These are phyloP conservation scores for Yamagishiella unicocca DNA, from an alignment of 139 green algal genomes.

Conservation along the genomic window DNA sequence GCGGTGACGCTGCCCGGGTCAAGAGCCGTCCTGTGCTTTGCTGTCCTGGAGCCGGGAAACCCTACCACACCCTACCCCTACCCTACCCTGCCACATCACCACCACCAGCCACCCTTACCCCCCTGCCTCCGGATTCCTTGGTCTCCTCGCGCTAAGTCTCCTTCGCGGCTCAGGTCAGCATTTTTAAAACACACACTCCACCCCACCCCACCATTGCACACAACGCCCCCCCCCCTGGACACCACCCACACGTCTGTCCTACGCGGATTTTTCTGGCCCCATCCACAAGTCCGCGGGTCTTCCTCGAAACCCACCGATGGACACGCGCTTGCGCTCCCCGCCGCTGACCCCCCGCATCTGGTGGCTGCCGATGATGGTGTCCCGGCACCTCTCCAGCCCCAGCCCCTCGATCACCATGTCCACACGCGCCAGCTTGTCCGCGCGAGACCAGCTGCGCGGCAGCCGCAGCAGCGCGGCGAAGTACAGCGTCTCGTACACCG, in stretches of 20 bases:
- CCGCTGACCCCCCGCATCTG: conserved; percentile 70
- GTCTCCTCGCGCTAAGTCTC: too few species aligned
- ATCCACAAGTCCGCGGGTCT: not conserved
- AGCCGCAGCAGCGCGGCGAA: conserved; percentile 90
- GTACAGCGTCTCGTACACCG: conserved; percentile 85
- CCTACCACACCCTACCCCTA: too few species aligned
- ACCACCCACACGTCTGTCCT: not conserved
- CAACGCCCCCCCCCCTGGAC: not conserved
- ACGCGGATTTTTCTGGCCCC: not conserved
- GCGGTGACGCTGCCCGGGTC: too few species aligned
- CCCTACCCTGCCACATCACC: too few species aligned
- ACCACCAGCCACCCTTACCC: too few species aligned
- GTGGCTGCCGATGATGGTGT: conserved; percentile 89
- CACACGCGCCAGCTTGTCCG: conserved; percentile 77
- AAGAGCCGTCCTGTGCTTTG: too few species aligned
- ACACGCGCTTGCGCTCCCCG: conserved; percentile 95
- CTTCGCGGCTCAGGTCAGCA: too few species aligned
- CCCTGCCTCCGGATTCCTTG: not conserved
- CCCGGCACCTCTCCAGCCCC: conserved; percentile 77
- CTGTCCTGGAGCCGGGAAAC: too few species aligned
- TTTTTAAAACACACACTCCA: too few species aligned
- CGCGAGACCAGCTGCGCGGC: conserved; percentile 73
- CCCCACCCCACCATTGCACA: not conserved
- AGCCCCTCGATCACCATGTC: conserved; percentile 80
- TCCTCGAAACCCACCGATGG: conserved; percentile 58